Percentiles rank a stretch among this genome's conserved stretches.
Evolutionary conservation across 2,329 filamentous ascomycete genomes (phyloP).

Genomic region (Colletotrichum gloeosporioides): DNA sequence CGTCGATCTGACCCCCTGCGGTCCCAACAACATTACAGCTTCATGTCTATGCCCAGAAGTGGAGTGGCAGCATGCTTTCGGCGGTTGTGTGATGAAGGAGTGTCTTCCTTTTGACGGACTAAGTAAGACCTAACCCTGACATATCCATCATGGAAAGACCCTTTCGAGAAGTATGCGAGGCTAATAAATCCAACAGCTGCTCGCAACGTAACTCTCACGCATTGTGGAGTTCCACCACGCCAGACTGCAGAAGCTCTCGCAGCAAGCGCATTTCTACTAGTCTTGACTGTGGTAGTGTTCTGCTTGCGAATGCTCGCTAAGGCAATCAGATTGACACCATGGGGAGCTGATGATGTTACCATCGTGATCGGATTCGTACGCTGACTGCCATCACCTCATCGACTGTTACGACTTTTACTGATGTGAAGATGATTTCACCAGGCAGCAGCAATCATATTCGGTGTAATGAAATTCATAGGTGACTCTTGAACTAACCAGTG

Average conservation of each 20-base stretch:
- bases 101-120: background rate
- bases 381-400: background rate
- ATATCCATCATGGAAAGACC: background rate
- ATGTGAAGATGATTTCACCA: background rate
- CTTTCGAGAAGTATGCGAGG: background rate
- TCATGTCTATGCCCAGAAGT: background rate
- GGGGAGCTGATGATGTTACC: background rate
- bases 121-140: background rate
- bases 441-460: background rate
- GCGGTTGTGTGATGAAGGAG: background rate
- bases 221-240: background rate
- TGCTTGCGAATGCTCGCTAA: background rate
- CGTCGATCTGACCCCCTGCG: background rate
- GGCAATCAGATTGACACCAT: background rate
- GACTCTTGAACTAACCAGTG: fast-evolving
- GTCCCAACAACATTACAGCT: background rate
- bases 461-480: background rate
- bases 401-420: background rate
- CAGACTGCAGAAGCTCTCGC: background rate
- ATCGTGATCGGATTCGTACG: background rate
- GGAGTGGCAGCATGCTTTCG: background rate
- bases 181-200: background rate
- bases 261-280: background rate
- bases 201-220: background rate
- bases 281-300: background rate